Conservation (phyloP, 2,329 filamentous ascomycete genomes). For the Nemania sp. region DNA sequence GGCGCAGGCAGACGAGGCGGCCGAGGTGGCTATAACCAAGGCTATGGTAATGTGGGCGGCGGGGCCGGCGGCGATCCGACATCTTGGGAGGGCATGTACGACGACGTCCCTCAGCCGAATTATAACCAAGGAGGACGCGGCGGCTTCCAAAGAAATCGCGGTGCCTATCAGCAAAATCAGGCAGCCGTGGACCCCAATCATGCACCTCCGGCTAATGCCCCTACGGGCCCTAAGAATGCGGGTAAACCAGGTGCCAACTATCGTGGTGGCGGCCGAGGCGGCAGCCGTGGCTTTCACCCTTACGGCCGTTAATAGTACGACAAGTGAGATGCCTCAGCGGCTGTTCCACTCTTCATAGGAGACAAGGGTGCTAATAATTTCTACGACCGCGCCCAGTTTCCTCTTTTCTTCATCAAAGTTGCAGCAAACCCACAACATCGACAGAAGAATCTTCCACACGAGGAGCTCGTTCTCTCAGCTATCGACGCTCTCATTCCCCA, state of each 20-base stretch:
- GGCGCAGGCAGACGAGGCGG: slow-evolving; percentile 38
- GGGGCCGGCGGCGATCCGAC: slow-evolving; percentile 69
- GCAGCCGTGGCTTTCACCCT: slow-evolving; percentile 77
- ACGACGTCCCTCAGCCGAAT: slow-evolving; percentile 86
- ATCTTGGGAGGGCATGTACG: slow-evolving; percentile 98
- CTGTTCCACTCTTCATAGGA: background rate
- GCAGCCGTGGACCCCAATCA: slow-evolving; percentile 57
- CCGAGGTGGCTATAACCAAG: slow-evolving; percentile 45
- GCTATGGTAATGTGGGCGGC: slow-evolving; percentile 45
- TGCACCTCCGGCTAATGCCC: slow-evolving; percentile 77
- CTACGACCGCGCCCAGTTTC: background rate
- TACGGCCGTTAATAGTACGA: slow-evolving; percentile 53
- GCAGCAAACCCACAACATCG: background rate
- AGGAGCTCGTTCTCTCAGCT: background rate
- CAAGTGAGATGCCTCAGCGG: background rate
- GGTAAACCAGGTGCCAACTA: slow-evolving; percentile 92
- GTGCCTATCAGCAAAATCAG: slow-evolving; percentile 45
- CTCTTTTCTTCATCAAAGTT: background rate
- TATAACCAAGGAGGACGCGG: slow-evolving; percentile 54
- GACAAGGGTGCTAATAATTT: background rate
- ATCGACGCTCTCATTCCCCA: background rate
- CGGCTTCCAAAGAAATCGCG: slow-evolving; percentile 45
- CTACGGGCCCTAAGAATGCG: slow-evolving; percentile 94
- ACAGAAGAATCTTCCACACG: background rate
- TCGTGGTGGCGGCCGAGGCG: slow-evolving; percentile 81